Percentiles rank a stretch among this genome's conserved stretches.
Conservation (phyloP, 306 rosid genomes). For the Trifolium fragiferum region DNA sequence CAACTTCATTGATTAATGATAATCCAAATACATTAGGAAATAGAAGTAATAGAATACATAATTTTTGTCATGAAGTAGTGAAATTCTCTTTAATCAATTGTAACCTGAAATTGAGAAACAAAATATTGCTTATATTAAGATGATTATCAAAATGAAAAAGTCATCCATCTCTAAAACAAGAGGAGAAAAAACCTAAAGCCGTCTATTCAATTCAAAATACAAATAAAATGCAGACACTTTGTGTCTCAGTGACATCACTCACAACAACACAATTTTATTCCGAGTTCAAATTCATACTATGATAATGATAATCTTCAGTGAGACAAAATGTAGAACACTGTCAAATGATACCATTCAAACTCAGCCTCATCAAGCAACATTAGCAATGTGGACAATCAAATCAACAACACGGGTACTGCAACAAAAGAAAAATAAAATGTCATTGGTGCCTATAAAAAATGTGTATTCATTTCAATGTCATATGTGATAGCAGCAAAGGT, state of each 20-base stretch:
- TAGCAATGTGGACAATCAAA: conserved; percentile 78
- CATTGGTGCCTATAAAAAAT: neutral
- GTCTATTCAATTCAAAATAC: conserved; percentile 1
- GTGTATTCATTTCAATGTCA: neutral
- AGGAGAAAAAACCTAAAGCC: conserved; percentile 33
- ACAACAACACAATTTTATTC: conserved; percentile 36
- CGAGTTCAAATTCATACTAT: conserved; percentile 6
- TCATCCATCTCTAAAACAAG: conserved; percentile 18
- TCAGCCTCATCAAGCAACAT: conserved; percentile 52
- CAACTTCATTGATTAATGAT: too few relatives aligned
- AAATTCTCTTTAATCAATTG: too few relatives aligned
- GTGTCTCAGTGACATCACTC: conserved; percentile 34
- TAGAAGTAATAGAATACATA: too few relatives aligned
- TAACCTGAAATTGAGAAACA: too few relatives aligned
- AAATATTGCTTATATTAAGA: conserved; percentile 10
- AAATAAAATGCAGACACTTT: conserved; percentile 20
- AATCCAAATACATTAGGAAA: too few relatives aligned
- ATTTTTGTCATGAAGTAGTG: too few relatives aligned
- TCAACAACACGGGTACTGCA: conserved; percentile 94
- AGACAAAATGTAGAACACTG: conserved; percentile 40
- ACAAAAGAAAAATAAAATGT: neutral
- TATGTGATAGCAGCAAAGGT: conserved; percentile 11
- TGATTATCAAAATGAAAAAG: conserved; percentile 1
- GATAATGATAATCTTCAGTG: conserved; percentile 7
- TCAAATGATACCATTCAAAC: conserved; percentile 31